These are phyloP conservation scores for Mycena albidolilacea DNA, from an alignment of 768 basidiomycete genomes.

Conservation along the genomic window DNA sequence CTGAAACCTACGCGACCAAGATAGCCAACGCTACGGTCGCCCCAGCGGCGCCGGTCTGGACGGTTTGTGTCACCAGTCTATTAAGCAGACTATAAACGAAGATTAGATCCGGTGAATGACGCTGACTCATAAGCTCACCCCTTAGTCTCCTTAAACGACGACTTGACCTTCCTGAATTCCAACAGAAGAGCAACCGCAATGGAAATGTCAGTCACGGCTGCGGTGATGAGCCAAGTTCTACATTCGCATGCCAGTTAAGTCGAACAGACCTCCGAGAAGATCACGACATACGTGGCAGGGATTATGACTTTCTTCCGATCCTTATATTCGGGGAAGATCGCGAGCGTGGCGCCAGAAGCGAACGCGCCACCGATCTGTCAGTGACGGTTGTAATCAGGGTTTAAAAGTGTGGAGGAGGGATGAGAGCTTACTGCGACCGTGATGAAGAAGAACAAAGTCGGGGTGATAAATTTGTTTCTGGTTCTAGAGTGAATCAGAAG, in stretches of 20 bases:
- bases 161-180: conserved; percentile 21
- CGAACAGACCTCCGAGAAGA: background rate
- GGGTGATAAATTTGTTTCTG: conserved; percentile 1
- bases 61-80: too few species aligned
- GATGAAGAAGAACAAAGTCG: conserved; percentile 1
- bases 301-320: conserved; percentile 8
- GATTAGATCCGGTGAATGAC: conserved; percentile 11
- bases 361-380: conserved; percentile 6
- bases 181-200: conserved; percentile 15
- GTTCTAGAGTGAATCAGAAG: conserved; percentile 1
- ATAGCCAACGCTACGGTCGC: too few species aligned
- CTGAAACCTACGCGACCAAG: conserved; percentile 6
- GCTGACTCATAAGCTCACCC: conserved; percentile 13
- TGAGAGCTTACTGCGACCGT: background rate
- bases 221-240: conserved; percentile 8
- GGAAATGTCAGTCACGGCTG: conserved; percentile 20
- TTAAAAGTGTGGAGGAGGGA: conserved; percentile 2
- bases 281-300: conserved; percentile 18
- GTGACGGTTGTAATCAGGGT: background rate
- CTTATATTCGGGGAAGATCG: background rate
- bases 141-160: conserved; percentile 6
- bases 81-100: conserved; percentile 11
- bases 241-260: conserved; percentile 13
- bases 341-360: background rate
- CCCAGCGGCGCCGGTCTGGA: too few species aligned